Conservation (phyloP, 2,329 filamentous ascomycete genomes). For the Aspergillus versicolor region DNA sequence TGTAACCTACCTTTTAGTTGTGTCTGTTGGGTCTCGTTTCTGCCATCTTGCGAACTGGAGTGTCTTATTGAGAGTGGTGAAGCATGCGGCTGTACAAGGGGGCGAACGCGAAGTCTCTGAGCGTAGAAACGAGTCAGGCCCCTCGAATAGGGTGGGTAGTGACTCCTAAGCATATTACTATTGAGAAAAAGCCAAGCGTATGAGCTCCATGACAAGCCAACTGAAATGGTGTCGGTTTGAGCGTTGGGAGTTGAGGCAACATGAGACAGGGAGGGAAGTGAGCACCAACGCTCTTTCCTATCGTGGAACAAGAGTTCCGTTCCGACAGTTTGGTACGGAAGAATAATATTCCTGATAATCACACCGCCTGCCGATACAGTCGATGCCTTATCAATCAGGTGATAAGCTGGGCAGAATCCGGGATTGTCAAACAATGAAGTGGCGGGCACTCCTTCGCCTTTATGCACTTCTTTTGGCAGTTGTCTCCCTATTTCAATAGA, state of each 20-base stretch:
- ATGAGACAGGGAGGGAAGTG: conserved; percentile 6
- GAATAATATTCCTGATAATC: conserved; percentile 5
- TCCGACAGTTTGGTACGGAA: conserved; percentile 14
- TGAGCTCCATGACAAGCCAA: conserved; percentile 19
- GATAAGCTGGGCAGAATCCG: conserved; percentile 15
- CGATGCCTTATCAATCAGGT: conserved; percentile 12
- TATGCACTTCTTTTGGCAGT: not conserved
- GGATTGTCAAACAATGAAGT: not conserved
- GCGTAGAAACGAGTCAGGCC: conserved; percentile 27
- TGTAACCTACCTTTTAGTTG: conserved; percentile 31
- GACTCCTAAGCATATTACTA: conserved; percentile 29
- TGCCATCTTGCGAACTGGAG: conserved; percentile 11
- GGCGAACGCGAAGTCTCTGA: conserved; percentile 24
- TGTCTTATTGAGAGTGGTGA: conserved; percentile 15
- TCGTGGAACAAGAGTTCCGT: conserved; percentile 15
- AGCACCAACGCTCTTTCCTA: conserved; percentile 16
- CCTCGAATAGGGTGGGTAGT: conserved; percentile 32
- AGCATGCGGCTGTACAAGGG: conserved; percentile 13
- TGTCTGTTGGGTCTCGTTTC: conserved; percentile 6
- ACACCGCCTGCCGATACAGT: conserved; percentile 16
- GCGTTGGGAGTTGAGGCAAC: not conserved
- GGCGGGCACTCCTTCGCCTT: not conserved
- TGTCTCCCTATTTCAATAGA: not conserved
- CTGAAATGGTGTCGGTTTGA: conserved; percentile 18
- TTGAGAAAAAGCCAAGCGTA: not conserved